A percentile compares a stretch with the other conserved stretches of the same genome.
Evolutionary conservation across 1,284 basidiomycete species (phyloP).

Genomic region (Wallemia mellicola): DNA sequence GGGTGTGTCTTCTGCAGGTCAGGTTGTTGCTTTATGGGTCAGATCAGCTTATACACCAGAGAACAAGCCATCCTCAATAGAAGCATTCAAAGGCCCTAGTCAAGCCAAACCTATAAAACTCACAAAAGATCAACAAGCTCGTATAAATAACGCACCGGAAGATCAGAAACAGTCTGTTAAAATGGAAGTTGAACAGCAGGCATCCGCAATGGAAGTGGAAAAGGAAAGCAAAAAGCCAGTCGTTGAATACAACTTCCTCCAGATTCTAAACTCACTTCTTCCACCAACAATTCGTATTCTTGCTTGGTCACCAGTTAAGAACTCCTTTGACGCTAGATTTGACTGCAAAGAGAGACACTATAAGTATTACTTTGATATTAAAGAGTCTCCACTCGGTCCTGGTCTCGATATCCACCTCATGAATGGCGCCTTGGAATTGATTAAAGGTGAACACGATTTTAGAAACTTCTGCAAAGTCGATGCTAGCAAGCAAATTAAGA

Average conservation of each 20-base stretch:
- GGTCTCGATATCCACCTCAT: constrained; percentile 42
- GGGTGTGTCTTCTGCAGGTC: constrained; percentile 78
- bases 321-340: constrained; percentile 60
- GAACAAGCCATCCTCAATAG: constrained; percentile 7
- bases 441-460: constrained; percentile 83
- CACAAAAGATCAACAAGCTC: constrained; percentile 2
- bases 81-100: neutral
- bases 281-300: constrained; percentile 70
- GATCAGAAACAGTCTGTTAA: constrained; percentile 7
- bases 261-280: constrained; percentile 61
- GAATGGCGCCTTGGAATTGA: constrained; percentile 35
- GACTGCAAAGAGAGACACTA: constrained; percentile 70
- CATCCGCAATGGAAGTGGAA: neutral
- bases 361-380: constrained; percentile 64
- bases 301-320: constrained; percentile 72
- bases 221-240: constrained; percentile 6
- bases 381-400: constrained; percentile 16
- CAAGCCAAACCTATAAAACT: constrained; percentile 1
- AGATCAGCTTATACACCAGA: constrained; percentile 13
- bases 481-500: constrained; percentile 64
- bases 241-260: constrained; percentile 44
- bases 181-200: neutral
- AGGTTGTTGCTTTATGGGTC: constrained; percentile 77
- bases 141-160: constrained; percentile 5
- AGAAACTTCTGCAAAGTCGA: constrained; percentile 90